Percentiles rank a stretch among this genome's conserved stretches.
These are phyloP conservation scores for Magnolia sinica DNA, from an alignment of 164 flowering plant genomes.

Conservation along the genomic window DNA sequence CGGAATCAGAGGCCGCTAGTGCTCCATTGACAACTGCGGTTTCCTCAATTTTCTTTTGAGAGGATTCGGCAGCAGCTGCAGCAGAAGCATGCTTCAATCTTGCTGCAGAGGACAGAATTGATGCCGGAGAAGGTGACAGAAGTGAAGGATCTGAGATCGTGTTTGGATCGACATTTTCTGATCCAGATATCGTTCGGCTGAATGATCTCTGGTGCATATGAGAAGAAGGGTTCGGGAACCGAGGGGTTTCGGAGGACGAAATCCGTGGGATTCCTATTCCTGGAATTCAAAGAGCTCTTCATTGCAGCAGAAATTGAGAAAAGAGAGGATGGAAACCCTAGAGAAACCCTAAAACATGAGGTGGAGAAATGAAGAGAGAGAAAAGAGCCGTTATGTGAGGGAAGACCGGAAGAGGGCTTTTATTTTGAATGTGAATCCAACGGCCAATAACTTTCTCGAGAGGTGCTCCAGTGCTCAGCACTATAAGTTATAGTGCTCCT, in stretches of 20 bases:
- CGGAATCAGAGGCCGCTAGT: conserved; percentile 50
- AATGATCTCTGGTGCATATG: conserved; percentile 16
- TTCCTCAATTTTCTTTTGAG: conserved; percentile 74
- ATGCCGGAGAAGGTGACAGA: conserved; percentile 14
- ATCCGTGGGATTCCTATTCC: conserved; percentile 37
- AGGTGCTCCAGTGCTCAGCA: too few relatives aligned
- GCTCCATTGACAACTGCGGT: conserved; percentile 34
- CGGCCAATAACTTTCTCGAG: too few relatives aligned
- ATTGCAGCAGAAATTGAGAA: background rate
- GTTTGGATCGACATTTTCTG: conserved; percentile 60
- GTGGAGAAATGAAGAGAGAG: background rate
- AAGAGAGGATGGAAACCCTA: background rate
- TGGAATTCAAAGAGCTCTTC: conserved; percentile 25
- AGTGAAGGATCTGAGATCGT: conserved; percentile 22
- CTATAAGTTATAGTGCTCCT: too few relatives aligned
- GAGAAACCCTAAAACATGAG: background rate
- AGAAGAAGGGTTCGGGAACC: conserved; percentile 34
- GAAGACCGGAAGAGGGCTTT: background rate
- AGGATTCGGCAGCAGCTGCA: conserved; percentile 68
- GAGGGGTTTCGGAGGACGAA: conserved; percentile 19
- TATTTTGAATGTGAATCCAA: background rate
- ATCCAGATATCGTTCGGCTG: conserved; percentile 24
- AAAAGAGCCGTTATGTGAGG: background rate
- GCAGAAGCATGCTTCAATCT: conserved; percentile 79
- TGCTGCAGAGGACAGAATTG: conserved; percentile 28